Evolutionary conservation across 176 grass and related monocot genomes (phyloP).

Genomic region (Zea luxurians): DNA sequence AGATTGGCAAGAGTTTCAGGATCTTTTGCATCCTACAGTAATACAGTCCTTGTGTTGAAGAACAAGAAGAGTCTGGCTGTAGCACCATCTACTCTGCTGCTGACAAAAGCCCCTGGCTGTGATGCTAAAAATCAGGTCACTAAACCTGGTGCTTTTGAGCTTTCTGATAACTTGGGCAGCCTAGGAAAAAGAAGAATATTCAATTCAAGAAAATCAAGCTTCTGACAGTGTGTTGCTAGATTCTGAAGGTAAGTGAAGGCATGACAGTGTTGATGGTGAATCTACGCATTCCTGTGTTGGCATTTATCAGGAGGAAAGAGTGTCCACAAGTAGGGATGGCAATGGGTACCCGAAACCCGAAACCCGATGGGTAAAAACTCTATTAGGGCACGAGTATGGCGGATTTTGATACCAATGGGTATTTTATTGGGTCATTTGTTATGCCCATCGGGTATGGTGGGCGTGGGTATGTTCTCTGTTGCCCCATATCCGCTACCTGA

Average conservation of each 20-base stretch:
- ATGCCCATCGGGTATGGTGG: too few species aligned
- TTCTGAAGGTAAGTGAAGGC: slow-evolving; percentile 6
- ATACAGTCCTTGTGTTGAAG: slow-evolving; percentile 17
- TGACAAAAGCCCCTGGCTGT: not conserved
- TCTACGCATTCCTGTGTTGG: slow-evolving; percentile 25
- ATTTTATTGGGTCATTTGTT: too few species aligned
- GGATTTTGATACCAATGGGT: too few species aligned
- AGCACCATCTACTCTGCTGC: slow-evolving; percentile 19
- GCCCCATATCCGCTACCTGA: too few species aligned
- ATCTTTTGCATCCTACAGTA: too few species aligned
- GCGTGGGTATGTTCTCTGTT: too few species aligned
- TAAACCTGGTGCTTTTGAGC: slow-evolving; percentile 33
- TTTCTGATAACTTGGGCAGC: slow-evolving; percentile 34
- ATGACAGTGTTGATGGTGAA: slow-evolving; percentile 39
- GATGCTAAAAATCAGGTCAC: slow-evolving; percentile 21
- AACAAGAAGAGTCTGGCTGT: slow-evolving; percentile 22
- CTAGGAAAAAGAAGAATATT: slow-evolving; percentile 28
- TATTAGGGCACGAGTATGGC: too few species aligned
- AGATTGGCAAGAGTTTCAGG: too few species aligned
- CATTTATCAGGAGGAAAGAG: slow-evolving; percentile 46
- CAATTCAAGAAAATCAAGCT: slow-evolving; percentile 39
- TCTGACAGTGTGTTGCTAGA: slow-evolving; percentile 17
- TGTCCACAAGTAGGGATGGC: slow-evolving; percentile 17
- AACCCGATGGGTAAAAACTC: too few species aligned
- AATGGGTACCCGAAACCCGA: too few species aligned